Evolutionary conservation across 2,329 filamentous ascomycete genomes (phyloP).

Genomic region (Shiraia sp.): DNA sequence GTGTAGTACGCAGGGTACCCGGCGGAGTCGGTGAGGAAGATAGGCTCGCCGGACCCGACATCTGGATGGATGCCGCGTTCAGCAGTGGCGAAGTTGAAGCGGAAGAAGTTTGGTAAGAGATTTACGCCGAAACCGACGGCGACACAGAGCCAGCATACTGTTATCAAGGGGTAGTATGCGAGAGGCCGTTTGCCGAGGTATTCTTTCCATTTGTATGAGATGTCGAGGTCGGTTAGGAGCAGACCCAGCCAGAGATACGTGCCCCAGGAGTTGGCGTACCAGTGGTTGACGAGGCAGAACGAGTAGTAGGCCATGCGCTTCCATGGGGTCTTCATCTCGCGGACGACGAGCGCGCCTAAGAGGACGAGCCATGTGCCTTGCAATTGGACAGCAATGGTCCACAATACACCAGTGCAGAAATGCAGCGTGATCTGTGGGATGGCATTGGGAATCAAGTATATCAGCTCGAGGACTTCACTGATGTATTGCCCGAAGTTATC

Average conservation of each 20-base stretch:
- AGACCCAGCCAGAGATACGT: constrained; percentile 52
- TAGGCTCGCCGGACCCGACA: constrained; percentile 40
- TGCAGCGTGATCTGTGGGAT: constrained; percentile 53
- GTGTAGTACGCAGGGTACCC: constrained; percentile 51
- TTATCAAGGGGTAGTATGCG: constrained; percentile 45
- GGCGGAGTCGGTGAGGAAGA: constrained; percentile 37
- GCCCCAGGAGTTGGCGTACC: constrained; percentile 54
- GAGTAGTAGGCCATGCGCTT: constrained; percentile 53
- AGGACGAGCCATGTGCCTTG: constrained; percentile 54
- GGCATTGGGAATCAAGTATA: constrained; percentile 54
- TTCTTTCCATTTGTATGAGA: constrained; percentile 51
- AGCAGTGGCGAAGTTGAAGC: constrained; percentile 44
- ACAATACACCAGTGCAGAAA: constrained; percentile 55
- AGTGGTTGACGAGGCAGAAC: constrained; percentile 50
- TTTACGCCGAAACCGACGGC: constrained; percentile 42
- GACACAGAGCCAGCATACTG: constrained; percentile 34
- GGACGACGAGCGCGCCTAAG: constrained; percentile 48
- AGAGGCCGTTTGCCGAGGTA: constrained; percentile 42
- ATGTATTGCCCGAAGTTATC: constrained; percentile 50
- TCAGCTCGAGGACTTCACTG: constrained; percentile 50
- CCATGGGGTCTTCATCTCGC: constrained; percentile 51
- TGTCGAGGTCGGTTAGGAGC: constrained; percentile 51
- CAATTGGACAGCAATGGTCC: constrained; percentile 55
- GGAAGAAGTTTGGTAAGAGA: constrained; percentile 42
- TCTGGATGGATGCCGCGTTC: constrained; percentile 53